Evolutionary conservation across 495 filamentous ascomycete genomes (phyloP), one percentile per base, ranked within the genome.

Genomic region (Trichoderma parareesei): DNA sequence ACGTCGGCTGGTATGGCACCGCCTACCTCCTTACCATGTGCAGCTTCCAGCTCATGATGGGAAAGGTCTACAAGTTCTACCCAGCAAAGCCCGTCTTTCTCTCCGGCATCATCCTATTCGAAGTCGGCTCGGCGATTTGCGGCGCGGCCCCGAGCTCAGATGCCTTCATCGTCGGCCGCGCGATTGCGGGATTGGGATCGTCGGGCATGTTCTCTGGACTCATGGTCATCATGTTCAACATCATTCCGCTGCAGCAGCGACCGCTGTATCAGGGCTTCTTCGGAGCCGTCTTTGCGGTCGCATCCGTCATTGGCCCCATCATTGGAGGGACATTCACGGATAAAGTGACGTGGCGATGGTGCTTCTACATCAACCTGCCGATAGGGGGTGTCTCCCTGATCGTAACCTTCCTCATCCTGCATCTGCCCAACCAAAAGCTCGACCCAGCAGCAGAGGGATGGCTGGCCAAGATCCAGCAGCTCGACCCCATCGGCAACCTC

Each of bases 351-450:
- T 91, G 89, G 89, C 73, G 88, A 44, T 90, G 87, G 87, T 91
- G 87, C 69, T 90, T 91, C 73, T 89, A 87, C 68, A 89, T 90
- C 73, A 90, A 90, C 67, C 69, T 88, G 10, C 87, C 87, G 1
- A 75, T 91, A 49, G 88, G 90, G 18, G 87, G 74, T 4, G 73
- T 87, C 5, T 86, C 86, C 1, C 75, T 84, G 20, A 46, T 81
- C 2, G 79, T 86, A 63, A 74, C 86, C 65, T 79, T 82, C 66
- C 80, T 88, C 73, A 77, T 83, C 63, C 73, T 81, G 4, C 80
- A 83, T 9, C 69, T 76, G 3, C 77, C 77, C 9, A 70, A 78
- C 64, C 71, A 74, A 40, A 60, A 68, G 10, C 35, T 78, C 65
- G 60, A 72, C 64, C 3, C 80, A 82, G 38, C 67, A 70, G 18